phyloP scores from a whole-genome alignment of 192 early-diverging fungal genomes.

The Irineochytrium annulatum region DNA sequence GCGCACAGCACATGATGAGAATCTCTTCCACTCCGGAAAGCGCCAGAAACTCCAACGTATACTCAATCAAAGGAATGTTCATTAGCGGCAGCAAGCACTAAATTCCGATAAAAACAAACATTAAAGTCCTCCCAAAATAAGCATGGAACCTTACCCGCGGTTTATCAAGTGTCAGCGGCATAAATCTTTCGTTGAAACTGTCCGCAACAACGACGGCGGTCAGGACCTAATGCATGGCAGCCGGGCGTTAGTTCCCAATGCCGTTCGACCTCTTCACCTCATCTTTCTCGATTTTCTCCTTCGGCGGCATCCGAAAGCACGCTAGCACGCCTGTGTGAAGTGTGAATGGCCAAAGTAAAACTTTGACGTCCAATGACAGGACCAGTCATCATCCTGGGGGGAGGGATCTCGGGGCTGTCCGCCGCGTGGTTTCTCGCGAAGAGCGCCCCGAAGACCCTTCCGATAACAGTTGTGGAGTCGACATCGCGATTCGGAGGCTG shows the following conservation, averaged over 20 bases:
- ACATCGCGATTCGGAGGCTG: constrained; percentile 77
- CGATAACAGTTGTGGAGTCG: constrained; percentile 69
- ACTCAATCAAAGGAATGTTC: constrained; percentile 95
- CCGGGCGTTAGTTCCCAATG: too few relatives aligned
- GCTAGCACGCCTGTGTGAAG: neutral
- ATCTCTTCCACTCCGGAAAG: constrained; percentile 81
- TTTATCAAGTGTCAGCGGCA: constrained; percentile 76
- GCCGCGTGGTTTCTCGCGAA: constrained; percentile 74
- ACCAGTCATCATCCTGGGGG: constrained; percentile 77
- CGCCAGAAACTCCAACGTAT: constrained; percentile 91
- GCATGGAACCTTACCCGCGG: constrained; percentile 59
- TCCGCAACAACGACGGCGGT: constrained; percentile 93
- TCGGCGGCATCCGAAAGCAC: constrained; percentile 1
- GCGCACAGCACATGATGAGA: constrained; percentile 78
- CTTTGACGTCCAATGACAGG: neutral
- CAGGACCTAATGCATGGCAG: constrained; percentile 57
- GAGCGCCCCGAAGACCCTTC: constrained; percentile 25
- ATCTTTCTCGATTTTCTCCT: constrained; percentile 13
- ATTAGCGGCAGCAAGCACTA: constrained; percentile 88
- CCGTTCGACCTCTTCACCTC: too few relatives aligned
- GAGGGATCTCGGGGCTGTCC: constrained; percentile 85
- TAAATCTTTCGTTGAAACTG: constrained; percentile 76
- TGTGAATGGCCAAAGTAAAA: neutral
- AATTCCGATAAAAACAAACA: neutral
- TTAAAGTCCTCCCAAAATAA: neutral